Evolutionary conservation across 768 basidiomycete species (phyloP).

Genomic region (Russula lepida): DNA sequence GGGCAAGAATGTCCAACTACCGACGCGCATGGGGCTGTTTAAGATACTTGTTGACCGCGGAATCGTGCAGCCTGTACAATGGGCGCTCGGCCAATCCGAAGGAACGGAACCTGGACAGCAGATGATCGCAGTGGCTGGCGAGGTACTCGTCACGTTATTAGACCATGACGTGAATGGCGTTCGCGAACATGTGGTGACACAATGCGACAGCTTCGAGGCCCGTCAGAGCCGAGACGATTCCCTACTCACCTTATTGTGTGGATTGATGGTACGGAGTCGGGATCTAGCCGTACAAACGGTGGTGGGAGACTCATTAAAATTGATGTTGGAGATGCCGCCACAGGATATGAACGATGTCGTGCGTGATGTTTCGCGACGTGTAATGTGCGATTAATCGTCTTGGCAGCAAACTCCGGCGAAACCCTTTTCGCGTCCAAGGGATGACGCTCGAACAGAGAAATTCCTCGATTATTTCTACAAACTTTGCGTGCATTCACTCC

Average conservation of each 20-base stretch:
- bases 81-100: conserved; percentile 73
- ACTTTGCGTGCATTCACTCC: conserved; percentile 64
- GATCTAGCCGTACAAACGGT: conserved; percentile 87
- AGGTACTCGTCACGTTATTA: conserved; percentile 73
- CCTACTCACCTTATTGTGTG: conserved; percentile 65
- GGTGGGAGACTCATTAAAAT: conserved; percentile 78
- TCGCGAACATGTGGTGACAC: conserved; percentile 75
- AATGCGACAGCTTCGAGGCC: conserved; percentile 55
- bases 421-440: conserved; percentile 53
- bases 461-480: conserved; percentile 96
- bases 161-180: conserved; percentile 91
- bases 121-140: conserved; percentile 78
- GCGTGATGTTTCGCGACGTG: conserved; percentile 5
- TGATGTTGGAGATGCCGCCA: conserved; percentile 71
- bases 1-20: conserved; percentile 94
- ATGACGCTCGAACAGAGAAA: conserved; percentile 77
- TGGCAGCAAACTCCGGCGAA: conserved; percentile 26
- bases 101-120: conserved; percentile 37
- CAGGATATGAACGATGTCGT: conserved; percentile 21
- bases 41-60: conserved; percentile 82
- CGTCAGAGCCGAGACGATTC: conserved; percentile 63
- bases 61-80: conserved; percentile 84
- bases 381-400: neutral
- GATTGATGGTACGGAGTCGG: conserved; percentile 66
- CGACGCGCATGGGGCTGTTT: conserved; percentile 77